A percentile compares a stretch with the other conserved stretches of the same genome.
Evolutionary conservation across 169 alveolate species (phyloP).

Genomic region (Condylostoma magnum): DNA sequence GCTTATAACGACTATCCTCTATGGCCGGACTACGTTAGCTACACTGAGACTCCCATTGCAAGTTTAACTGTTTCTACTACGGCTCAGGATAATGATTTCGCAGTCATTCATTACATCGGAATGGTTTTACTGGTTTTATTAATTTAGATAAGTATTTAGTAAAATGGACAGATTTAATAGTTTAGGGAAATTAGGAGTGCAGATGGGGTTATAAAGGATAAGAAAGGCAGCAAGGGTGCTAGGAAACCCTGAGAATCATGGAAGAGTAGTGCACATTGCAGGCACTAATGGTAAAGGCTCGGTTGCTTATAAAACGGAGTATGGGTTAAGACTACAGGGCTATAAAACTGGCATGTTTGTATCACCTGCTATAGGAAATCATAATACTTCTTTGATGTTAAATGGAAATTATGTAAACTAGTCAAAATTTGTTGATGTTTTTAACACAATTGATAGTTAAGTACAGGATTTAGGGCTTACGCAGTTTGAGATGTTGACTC

Average conservation of each 20-base stretch:
- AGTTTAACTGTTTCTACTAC: no score
- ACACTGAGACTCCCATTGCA: no score
- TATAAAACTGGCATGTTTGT: conserved; percentile 80
- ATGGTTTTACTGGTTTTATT: no score
- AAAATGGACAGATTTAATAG: no score
- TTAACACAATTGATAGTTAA: conserved; percentile 41
- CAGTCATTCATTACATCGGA: no score
- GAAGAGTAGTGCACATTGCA: conserved; percentile 80
- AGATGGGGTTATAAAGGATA: no score
- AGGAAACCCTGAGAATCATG: conserved; percentile 66
- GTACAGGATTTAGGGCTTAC: conserved; percentile 47
- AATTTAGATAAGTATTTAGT: no score
- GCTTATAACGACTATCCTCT: conserved; percentile 8
- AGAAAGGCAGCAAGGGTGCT: no score
- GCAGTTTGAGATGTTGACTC: conserved; percentile 65
- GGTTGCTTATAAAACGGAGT: conserved; percentile 69
- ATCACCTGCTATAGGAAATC: conserved; percentile 87
- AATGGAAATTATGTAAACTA: conserved; percentile 52
- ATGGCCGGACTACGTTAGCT: conserved; percentile 9
- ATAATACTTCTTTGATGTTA: conserved; percentile 83
- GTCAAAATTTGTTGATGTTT: conserved; percentile 41
- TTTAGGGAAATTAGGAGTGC: no score
- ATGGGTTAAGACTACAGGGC: conserved; percentile 60
- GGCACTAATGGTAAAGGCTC: conserved; percentile 94
- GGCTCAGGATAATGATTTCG: no score